Conservation (phyloP, 352 stramenopile genomes). For the Phytophthora cryptogea region DNA sequence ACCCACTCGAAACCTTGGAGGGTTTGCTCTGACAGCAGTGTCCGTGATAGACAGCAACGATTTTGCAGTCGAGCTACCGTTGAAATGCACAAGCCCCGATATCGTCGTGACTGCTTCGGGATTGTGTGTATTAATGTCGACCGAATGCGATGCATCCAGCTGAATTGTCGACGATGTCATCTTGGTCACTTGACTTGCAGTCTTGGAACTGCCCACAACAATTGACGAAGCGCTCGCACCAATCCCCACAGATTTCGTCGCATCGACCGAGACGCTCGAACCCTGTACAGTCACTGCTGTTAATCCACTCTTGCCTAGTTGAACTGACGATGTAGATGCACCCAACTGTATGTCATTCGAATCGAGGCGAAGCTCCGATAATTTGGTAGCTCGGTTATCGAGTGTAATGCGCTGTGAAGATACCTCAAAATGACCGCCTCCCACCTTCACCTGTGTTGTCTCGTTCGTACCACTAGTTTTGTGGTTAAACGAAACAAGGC, state of each 20-base stretch:
- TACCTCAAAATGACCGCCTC: slow-evolving; percentile 44
- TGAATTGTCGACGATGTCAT: slow-evolving; percentile 38
- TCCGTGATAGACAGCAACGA: slow-evolving; percentile 32
- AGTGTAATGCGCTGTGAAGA: slow-evolving; percentile 50
- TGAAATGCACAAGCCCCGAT: slow-evolving; percentile 36
- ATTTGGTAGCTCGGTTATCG: slow-evolving; percentile 43
- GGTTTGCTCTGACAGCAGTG: slow-evolving; percentile 27
- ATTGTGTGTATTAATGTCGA: slow-evolving; percentile 34
- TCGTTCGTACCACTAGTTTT: slow-evolving; percentile 42
- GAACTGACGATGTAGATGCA: slow-evolving; percentile 33
- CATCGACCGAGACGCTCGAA: slow-evolving; percentile 29
- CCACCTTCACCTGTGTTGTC: slow-evolving; percentile 48
- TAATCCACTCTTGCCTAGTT: slow-evolving; percentile 28
- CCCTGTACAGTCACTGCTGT: slow-evolving; percentile 37
- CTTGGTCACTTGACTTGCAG: slow-evolving; percentile 35
- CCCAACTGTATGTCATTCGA: slow-evolving; percentile 48
- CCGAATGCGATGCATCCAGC: slow-evolving; percentile 30
- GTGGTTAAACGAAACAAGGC: slow-evolving; percentile 59
- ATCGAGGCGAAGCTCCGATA: slow-evolving; percentile 45
- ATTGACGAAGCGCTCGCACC: slow-evolving; percentile 30
- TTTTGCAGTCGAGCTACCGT: slow-evolving; percentile 24
- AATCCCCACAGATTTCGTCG: slow-evolving; percentile 29
- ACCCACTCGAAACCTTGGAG: slow-evolving; percentile 32
- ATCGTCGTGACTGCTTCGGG: slow-evolving; percentile 32
- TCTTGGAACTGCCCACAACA: slow-evolving; percentile 29